phyloP scores from a whole-genome alignment of 1,284 basidiomycete genomes.

The Schizopora paradoxa region DNA sequence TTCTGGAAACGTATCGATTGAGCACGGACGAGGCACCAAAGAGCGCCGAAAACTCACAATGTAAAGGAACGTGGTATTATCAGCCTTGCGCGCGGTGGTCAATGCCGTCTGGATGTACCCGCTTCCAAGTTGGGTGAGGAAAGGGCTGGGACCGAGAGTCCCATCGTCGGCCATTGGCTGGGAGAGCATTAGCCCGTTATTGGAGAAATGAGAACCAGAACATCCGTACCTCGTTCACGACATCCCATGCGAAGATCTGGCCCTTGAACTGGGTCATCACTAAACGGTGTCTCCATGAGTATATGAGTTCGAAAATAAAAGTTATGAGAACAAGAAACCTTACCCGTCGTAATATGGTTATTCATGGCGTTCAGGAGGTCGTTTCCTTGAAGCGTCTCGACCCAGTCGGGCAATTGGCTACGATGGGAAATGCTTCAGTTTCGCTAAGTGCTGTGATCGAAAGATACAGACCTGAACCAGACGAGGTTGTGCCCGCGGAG shows the following conservation, averaged over 20 bases:
- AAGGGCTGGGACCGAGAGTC: conserved; percentile 42
- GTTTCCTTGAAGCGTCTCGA: conserved; percentile 10
- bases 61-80: conserved; percentile 29
- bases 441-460: conserved; percentile 44
- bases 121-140: conserved; percentile 41
- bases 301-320: background rate
- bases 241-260: conserved; percentile 42
- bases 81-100: conserved; percentile 39
- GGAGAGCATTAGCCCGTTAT: conserved; percentile 6
- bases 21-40: background rate
- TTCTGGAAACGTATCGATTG: conserved; percentile 26
- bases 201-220: background rate
- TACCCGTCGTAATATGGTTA: conserved; percentile 14
- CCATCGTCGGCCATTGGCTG: conserved; percentile 58
- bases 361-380: conserved; percentile 7
- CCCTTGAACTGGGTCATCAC: conserved; percentile 34
- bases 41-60: conserved; percentile 18
- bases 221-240: conserved; percentile 31
- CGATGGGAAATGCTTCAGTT: conserved; percentile 22
- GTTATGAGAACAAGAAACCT: background rate
- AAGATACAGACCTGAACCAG: conserved; percentile 51
- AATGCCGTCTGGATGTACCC: conserved; percentile 41
- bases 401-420: conserved; percentile 38
- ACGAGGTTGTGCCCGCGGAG: conserved; percentile 48
- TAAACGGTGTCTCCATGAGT: background rate